Evolutionary conservation across 2,329 filamentous ascomycete genomes (phyloP), one percentile per base, ranked within the genome.

Genomic region (Aaosphaeria pasadenensis): DNA sequence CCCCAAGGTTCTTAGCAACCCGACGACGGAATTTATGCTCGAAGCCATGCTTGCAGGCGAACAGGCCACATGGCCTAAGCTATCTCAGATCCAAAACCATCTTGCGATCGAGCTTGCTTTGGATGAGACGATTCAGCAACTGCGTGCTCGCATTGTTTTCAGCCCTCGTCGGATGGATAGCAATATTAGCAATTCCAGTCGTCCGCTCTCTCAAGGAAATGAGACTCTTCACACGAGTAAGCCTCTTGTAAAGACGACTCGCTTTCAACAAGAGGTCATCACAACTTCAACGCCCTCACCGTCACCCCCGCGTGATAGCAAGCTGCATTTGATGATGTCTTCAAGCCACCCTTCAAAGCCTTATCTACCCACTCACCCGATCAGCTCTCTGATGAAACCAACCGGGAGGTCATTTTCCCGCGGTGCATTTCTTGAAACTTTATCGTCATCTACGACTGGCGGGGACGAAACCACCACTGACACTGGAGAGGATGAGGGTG

Each of bases 71-170:
- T 97, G 91, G 92, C 91, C 91, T 0, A 91, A 91, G 65, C 74
- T 97, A 7, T 87, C 87, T 53, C 84, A 90, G 9, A 88, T 97
- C 59, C 80, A 88, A 36, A 94, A 96, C 62, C 87, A 91, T 46
- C 90, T 90, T 58, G 89, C 91, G 3, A 89, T 96, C 46, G 92
- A 97, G 66, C 74, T 96, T 42, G 89, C 91, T 4, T 74, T 97
- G 1, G 88, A 94, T 63, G 78, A 82, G 17, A 87, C 88, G 2
- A 86, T 92, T 1, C 85, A 88, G 52, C 76, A 78, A 7, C 73
- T 91, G 30, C 79, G 86, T 30, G 81, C 86, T 3, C 76, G 84
- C 4, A 83, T 89, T 2, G 84, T 86, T 11, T 89, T 89, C 60
- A 85, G 82, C 30, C 77, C 82, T 44, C 84, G 81, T 54, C 83